Percentiles rank a stretch among this genome's conserved stretches.
Evolutionary conservation across 2,329 filamentous ascomycete genomes (phyloP).

Genomic region (Sporothrix variecibatus): DNA sequence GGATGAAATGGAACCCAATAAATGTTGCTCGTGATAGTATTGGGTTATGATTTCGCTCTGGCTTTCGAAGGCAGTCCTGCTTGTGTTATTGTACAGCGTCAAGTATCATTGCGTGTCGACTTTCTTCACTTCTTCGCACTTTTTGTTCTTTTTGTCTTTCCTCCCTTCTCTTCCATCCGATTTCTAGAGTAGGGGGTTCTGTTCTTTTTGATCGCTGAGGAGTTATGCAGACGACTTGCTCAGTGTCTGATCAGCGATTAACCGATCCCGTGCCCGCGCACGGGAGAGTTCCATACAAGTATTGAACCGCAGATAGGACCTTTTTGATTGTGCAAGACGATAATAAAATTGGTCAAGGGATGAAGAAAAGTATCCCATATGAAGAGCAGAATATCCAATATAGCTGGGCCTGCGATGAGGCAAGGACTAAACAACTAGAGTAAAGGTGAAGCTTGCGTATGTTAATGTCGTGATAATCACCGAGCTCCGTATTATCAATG

Average conservation of each 20-base stretch:
- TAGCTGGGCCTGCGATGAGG: background rate
- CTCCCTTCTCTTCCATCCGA: background rate
- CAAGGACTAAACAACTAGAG: background rate
- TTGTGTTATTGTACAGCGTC: background rate
- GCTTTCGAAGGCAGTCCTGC: background rate
- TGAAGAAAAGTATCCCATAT: background rate
- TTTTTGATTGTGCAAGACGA: background rate
- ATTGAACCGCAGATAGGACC: constrained; percentile 11
- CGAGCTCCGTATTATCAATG: background rate
- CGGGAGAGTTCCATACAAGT: constrained; percentile 9
- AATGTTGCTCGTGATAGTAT: background rate
- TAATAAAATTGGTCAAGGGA: background rate
- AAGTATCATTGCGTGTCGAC: too few relatives aligned
- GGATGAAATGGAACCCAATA: background rate
- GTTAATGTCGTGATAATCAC: background rate
- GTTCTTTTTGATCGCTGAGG: background rate
- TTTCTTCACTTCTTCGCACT: background rate
- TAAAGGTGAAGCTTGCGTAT: constrained; percentile 3
- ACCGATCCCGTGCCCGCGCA: constrained; percentile 10
- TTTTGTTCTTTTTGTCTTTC: background rate
- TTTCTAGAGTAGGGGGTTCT: background rate
- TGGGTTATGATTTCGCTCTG: background rate
- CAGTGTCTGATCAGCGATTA: constrained; percentile 24
- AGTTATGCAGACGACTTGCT: background rate
- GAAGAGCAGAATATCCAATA: background rate